Percentiles rank a stretch among this genome's conserved stretches.
These are phyloP conservation scores for Paraphoma chrysanthemicola DNA, from an alignment of 2,329 filamentous ascomycete genomes.

Conservation along the genomic window DNA sequence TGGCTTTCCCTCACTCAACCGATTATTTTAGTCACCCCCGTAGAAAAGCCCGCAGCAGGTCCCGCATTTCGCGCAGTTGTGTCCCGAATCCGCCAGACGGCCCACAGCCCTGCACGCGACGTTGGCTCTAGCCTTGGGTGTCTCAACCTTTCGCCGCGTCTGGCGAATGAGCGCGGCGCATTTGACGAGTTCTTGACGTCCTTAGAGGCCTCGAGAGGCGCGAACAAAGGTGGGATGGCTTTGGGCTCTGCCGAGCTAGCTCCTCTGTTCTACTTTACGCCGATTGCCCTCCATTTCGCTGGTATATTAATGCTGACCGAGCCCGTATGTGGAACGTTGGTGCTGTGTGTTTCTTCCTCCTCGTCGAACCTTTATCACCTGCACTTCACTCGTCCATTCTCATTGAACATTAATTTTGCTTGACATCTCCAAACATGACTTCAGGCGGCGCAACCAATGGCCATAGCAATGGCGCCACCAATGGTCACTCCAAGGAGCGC, in stretches of 20 bases:
- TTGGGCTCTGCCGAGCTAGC: constrained; percentile 40
- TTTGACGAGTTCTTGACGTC: constrained; percentile 30
- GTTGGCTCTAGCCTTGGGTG: constrained; percentile 27
- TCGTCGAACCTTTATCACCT: constrained; percentile 4
- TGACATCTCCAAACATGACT: constrained; percentile 24
- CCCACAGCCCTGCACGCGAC: constrained; percentile 31
- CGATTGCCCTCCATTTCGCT: constrained; percentile 40
- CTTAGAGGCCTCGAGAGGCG: constrained; percentile 28
- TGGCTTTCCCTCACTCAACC: constrained; percentile 26
- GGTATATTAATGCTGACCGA: constrained; percentile 49
- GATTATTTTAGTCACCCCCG: constrained; percentile 45
- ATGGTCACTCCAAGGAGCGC: constrained; percentile 47
- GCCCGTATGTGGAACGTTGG: constrained; percentile 20
- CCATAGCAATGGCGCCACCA: constrained; percentile 34
- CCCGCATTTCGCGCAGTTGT: constrained; percentile 44
- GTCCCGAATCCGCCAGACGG: constrained; percentile 34
- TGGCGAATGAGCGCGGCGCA: constrained; percentile 35
- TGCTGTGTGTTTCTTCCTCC: constrained; percentile 25
- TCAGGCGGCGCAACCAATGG: constrained; percentile 39
- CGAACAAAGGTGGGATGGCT: constrained; percentile 37
- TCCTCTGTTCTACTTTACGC: constrained; percentile 38
- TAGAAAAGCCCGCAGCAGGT: constrained; percentile 41
- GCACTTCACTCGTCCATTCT: neutral
- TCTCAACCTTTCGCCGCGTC: constrained; percentile 16
- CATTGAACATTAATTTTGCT: neutral